A percentile compares a stretch with the other conserved stretches of the same genome.
phyloP scores from a whole-genome alignment of 345 rosid genomes.

The Salix suchowensis region DNA sequence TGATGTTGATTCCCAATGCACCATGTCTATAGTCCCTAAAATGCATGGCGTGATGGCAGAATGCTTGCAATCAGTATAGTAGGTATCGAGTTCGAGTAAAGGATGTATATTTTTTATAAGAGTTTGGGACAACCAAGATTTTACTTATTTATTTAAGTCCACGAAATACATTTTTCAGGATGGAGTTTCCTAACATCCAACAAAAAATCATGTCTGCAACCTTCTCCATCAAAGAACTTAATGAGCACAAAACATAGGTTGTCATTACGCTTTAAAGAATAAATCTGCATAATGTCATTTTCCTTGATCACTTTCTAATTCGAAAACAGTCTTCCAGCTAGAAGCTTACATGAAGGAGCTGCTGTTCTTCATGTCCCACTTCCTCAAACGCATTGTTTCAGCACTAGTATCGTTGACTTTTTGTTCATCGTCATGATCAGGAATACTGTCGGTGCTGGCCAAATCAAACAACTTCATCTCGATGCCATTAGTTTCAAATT shows the following conservation, averaged over 20 bases:
- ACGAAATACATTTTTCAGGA: too few relatives aligned
- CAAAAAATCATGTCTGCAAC: too few relatives aligned
- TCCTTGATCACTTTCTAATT: neutral
- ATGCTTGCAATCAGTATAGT: accelerated
- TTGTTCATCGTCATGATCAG: too few relatives aligned
- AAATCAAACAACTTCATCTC: neutral
- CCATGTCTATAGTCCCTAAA: neutral
- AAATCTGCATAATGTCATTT: neutral
- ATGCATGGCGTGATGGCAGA: too few relatives aligned
- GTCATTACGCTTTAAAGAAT: neutral
- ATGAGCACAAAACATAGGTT: neutral
- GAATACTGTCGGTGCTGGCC: neutral
- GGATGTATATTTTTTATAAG: accelerated
- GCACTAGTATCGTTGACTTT: too few relatives aligned
- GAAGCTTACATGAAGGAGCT: neutral
- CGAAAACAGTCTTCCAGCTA: neutral
- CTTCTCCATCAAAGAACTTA: neutral
- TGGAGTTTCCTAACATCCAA: too few relatives aligned
- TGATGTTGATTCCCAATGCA: neutral
- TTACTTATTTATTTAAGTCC: too few relatives aligned
- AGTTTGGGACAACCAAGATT: accelerated
- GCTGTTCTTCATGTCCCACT: neutral
- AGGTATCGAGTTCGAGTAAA: too few relatives aligned
- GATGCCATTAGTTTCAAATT: neutral
- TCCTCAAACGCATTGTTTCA: neutral